Percentiles rank a stretch among this genome's conserved stretches.
Evolutionary conservation across 129 eudicot species (phyloP).

Genomic region (Artemisia annua): DNA sequence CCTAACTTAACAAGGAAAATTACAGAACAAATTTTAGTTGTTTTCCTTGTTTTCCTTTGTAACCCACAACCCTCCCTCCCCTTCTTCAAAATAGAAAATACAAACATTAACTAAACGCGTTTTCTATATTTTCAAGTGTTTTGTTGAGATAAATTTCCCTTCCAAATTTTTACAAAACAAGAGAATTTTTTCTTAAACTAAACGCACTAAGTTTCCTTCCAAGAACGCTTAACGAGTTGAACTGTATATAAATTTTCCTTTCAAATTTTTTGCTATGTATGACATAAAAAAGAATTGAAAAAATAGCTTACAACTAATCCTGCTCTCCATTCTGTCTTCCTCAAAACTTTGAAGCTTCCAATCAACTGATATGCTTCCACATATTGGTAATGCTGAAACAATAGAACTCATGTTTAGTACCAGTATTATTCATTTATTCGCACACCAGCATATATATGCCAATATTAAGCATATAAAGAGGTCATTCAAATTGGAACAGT

Average conservation of each 20-base stretch:
- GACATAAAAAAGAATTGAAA: background rate
- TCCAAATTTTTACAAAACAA: no score
- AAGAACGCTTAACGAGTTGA: background rate
- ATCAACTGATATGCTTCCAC: conserved; percentile 82
- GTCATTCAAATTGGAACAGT: background rate
- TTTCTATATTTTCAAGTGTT: no score
- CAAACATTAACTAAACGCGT: no score
- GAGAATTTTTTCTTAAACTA: no score
- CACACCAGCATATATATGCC: background rate
- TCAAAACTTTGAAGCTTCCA: conserved; percentile 61
- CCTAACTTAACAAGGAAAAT: no score
- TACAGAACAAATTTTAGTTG: no score
- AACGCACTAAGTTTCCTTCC: no score
- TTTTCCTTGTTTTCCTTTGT: no score
- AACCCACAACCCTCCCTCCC: no score
- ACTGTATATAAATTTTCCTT: background rate
- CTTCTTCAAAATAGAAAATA: no score
- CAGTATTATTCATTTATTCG: background rate
- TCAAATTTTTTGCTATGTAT: background rate
- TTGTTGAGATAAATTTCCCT: no score
- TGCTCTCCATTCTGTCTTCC: conserved; percentile 75
- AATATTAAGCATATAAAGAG: background rate
- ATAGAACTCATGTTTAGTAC: conserved; percentile 6
- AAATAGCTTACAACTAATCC: conserved; percentile 77
- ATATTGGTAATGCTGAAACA: conserved; percentile 70